These are phyloP conservation scores for Lasiodiplodia hormozganensis DNA, from an alignment of 2,329 filamentous ascomycete species.

Conservation along the genomic window DNA sequence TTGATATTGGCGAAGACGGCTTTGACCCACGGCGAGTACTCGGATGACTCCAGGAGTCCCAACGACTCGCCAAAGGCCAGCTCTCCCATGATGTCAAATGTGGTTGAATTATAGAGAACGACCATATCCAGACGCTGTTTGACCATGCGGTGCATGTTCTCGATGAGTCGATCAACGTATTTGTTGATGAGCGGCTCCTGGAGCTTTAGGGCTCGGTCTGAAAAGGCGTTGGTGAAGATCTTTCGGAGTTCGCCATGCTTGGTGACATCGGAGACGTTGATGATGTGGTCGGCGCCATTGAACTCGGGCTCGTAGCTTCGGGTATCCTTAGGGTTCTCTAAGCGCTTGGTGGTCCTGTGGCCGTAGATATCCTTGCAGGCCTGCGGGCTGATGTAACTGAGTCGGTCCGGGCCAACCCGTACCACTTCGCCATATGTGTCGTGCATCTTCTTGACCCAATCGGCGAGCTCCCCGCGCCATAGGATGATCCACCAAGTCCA, in stretches of 20 bases:
- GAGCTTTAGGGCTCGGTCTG: constrained; percentile 46
- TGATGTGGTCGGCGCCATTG: constrained; percentile 42
- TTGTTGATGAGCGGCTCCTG: constrained; percentile 49
- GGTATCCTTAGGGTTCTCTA: constrained; percentile 38
- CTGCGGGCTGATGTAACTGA: constrained; percentile 47
- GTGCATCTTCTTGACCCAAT: constrained; percentile 44
- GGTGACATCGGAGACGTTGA: constrained; percentile 48
- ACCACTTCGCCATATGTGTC: constrained; percentile 52
- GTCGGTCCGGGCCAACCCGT: constrained; percentile 48
- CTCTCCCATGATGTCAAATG: constrained; percentile 37
- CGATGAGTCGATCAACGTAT: constrained; percentile 51
- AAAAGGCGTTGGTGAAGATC: constrained; percentile 50
- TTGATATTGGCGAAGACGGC: constrained; percentile 36
- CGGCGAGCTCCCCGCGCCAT: constrained; percentile 37
- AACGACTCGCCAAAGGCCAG: constrained; percentile 36
- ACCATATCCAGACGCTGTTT: constrained; percentile 33
- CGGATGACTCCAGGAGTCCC: constrained; percentile 30
- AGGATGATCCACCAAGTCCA: constrained; percentile 29
- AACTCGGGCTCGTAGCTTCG: constrained; percentile 37
- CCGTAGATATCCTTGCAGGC: constrained; percentile 53
- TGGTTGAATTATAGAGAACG: constrained; percentile 41
- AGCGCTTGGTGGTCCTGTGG: constrained; percentile 29
- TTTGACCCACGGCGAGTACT: constrained; percentile 39
- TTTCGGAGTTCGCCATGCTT: constrained; percentile 49
- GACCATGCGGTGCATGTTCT: constrained; percentile 37